phyloP scores from a whole-genome alignment of 2,329 filamentous ascomycete genomes.

The Xylaria sp. region DNA sequence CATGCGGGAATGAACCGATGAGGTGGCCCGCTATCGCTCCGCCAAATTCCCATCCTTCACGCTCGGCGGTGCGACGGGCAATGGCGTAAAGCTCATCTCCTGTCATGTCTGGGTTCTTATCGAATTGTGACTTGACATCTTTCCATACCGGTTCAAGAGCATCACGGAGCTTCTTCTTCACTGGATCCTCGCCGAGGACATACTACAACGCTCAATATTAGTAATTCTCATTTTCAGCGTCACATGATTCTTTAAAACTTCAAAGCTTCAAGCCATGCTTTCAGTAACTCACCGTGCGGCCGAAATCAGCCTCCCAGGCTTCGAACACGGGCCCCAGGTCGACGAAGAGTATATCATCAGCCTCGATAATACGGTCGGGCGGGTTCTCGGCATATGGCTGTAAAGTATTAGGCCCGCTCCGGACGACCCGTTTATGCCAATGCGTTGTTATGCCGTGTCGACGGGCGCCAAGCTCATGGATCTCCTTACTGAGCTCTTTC shows the following conservation, averaged over 20 bases:
- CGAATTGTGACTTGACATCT: conserved; percentile 55
- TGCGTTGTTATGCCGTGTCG: conserved; percentile 59
- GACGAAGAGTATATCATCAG: conserved; percentile 63
- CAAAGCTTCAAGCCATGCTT: too few species aligned
- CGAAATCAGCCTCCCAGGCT: conserved; percentile 64
- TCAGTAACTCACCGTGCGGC: conserved; percentile 52
- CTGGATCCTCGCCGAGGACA: conserved; percentile 59
- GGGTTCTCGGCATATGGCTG: conserved; percentile 61
- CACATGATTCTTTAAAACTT: background rate
- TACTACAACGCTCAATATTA: conserved; percentile 43
- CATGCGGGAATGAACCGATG: conserved; percentile 62
- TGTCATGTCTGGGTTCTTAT: conserved; percentile 57
- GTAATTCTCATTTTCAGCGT: background rate
- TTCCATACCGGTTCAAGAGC: conserved; percentile 60
- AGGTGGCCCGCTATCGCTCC: conserved; percentile 60
- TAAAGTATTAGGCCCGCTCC: conserved; percentile 62
- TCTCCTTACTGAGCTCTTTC: conserved; percentile 59
- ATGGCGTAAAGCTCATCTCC: conserved; percentile 60
- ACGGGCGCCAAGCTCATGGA: conserved; percentile 56
- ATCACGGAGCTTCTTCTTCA: conserved; percentile 58
- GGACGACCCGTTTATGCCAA: conserved; percentile 64
- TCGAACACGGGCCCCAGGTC: conserved; percentile 65
- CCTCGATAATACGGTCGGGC: conserved; percentile 59
- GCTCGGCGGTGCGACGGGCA: conserved; percentile 52
- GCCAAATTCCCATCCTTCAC: conserved; percentile 58